Percentiles rank a stretch among this genome's conserved stretches.
Evolutionary conservation across 495 filamentous ascomycete species (phyloP).

Genomic region (Aspergillus bridgeri): DNA sequence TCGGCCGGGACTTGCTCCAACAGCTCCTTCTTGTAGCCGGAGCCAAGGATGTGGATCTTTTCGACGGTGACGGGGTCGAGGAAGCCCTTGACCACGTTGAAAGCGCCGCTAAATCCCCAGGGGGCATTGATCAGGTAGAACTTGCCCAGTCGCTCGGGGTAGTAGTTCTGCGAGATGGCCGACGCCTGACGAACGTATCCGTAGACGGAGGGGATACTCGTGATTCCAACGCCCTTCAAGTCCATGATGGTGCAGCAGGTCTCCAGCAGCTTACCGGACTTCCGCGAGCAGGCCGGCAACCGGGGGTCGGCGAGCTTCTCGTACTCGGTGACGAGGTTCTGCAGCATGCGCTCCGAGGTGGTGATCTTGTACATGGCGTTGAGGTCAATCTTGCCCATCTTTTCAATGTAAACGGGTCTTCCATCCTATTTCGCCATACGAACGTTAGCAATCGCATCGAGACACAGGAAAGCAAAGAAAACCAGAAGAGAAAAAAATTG

Average conservation of each 20-base stretch:
- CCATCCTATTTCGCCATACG: conserved; percentile 63
- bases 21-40: conserved; percentile 76
- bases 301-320: conserved; percentile 92
- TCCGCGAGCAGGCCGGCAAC: conserved; percentile 91
- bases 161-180: conserved; percentile 94
- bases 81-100: conserved; percentile 82
- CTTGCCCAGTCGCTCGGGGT: conserved; percentile 86
- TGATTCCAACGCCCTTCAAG: conserved; percentile 85
- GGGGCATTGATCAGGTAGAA: conserved; percentile 97
- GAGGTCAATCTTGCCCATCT: conserved; percentile 90
- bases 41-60: conserved; percentile 91
- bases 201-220: conserved; percentile 77
- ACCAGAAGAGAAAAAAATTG: too few relatives aligned
- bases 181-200: conserved; percentile 77
- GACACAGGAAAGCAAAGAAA: neutral
- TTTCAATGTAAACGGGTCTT: conserved; percentile 94
- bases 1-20: conserved; percentile 81
- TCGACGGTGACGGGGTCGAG: conserved; percentile 92
- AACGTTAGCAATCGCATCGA: conserved; percentile 12
- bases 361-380: conserved; percentile 90
- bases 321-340: conserved; percentile 95
- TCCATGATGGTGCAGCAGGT: conserved; percentile 98
- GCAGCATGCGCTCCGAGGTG: conserved; percentile 85
- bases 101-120: conserved; percentile 84
- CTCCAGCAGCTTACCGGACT: conserved; percentile 83